Conservation (phyloP, 148 eudicot species). For the Vaccinium macrocarpon region DNA sequence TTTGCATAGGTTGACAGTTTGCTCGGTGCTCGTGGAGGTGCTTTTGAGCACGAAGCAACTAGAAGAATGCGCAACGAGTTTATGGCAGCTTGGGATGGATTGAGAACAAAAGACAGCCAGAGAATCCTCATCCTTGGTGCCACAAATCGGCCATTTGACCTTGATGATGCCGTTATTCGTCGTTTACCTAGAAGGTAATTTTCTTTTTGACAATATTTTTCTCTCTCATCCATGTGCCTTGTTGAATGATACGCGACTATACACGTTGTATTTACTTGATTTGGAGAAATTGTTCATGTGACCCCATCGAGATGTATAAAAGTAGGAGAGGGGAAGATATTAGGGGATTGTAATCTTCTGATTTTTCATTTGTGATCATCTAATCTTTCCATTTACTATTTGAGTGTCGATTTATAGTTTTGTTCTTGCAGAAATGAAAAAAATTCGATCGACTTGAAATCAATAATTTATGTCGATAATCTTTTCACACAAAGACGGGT, state of each 20-base stretch:
- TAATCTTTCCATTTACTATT: not conserved
- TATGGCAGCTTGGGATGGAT: slow-evolving; percentile 99
- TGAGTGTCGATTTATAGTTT: not conserved
- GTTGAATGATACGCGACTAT: not conserved
- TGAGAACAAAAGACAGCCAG: slow-evolving; percentile 92
- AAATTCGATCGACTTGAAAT: not conserved
- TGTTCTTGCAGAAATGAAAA: not conserved
- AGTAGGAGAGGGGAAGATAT: not conserved
- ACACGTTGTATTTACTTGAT: not conserved
- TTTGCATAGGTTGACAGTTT: slow-evolving; percentile 83
- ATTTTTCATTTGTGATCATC: not conserved
- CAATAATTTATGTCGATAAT: not conserved
- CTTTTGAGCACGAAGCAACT: slow-evolving; percentile 96
- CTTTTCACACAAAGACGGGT: not conserved
- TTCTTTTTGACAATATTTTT: not conserved
- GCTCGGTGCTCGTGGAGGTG: slow-evolving; percentile 99
- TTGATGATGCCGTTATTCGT: slow-evolving; percentile 99
- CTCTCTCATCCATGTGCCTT: not conserved
- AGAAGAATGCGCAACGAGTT: slow-evolving; percentile 98
- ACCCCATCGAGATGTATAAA: not conserved
- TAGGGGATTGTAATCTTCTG: not conserved
- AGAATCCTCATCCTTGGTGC: slow-evolving; percentile 96
- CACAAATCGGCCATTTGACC: slow-evolving; percentile 98
- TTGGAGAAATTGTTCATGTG: not conserved
- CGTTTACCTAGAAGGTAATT: slow-evolving; percentile 86